Conservation (phyloP, 345 rosid genomes). For the Corymbia maculata region DNA sequence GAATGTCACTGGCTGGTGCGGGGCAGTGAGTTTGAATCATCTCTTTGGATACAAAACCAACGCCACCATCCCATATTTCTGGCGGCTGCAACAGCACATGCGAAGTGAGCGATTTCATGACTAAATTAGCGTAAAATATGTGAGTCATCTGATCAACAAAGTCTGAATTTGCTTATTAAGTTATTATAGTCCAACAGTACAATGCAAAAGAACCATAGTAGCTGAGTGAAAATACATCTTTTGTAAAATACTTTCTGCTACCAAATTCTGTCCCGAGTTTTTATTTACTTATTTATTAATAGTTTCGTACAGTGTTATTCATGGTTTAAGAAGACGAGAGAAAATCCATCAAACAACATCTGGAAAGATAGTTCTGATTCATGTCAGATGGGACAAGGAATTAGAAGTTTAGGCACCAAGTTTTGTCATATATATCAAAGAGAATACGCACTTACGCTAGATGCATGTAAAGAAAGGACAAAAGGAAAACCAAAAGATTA, state of each 20-base stretch:
- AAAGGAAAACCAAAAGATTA: background rate
- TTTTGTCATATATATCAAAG: background rate
- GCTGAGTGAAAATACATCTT: background rate
- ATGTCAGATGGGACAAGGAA: background rate
- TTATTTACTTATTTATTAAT: background rate
- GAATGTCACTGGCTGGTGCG: slow-evolving; percentile 39
- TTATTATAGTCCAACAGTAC: background rate
- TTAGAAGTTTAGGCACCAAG: background rate
- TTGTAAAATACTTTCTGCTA: background rate
- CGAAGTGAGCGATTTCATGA: background rate
- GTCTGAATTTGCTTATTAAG: background rate
- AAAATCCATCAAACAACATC: background rate
- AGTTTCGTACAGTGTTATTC: background rate
- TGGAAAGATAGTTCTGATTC: background rate
- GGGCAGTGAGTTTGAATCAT: slow-evolving; percentile 50
- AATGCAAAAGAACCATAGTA: background rate
- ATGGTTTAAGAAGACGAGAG: background rate
- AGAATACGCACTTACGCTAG: background rate
- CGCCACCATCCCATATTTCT: slow-evolving; percentile 52
- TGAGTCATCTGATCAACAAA: background rate
- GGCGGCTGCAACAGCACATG: slow-evolving; percentile 24
- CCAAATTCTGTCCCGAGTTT: background rate
- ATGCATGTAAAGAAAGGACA: background rate
- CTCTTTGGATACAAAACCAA: slow-evolving; percentile 54
- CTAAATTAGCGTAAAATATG: background rate